Base-by-base conservation (phyloP, 768 basidiomycete species). In the Leccinum obscurum region DNA sequence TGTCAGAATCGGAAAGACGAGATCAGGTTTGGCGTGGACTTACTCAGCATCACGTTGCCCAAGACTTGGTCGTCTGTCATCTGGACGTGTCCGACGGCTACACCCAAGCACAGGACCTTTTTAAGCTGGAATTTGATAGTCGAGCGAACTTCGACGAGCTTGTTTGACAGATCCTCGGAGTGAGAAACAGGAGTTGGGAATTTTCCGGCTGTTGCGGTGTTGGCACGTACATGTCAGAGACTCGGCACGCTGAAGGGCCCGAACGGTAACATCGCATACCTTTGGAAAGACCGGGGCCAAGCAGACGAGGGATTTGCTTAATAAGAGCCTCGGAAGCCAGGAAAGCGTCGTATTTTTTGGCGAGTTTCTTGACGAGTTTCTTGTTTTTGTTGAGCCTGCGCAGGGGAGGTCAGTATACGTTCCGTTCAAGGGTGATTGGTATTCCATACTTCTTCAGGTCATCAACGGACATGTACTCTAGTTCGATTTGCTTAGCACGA, bases 121-220 rank as follows among this genome's bases (percentile, higher is more conserved):
- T 98, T 98, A 58, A 98, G 86, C 85, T 98, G 96, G 92, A 98
- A 98, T 82, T 98, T 99, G 87, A 99, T 98, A 66, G 96, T 98
- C 67, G 94, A 96, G 74, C 93, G 90, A 68, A 99, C 95, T 77
- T 99, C 97, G 66, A 79, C 86, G 74, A 97, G 81, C 82, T 98
- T 98, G 83, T 87, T 90, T 73, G 71, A 69, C 57, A 99, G 80
- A 78, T 98, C 96, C 73, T 99, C 97, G 32, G 83, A 74, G 76
- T 95, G 93, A 20, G 93, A 89, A 75, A 99, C 86, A 68, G 97
- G 95, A 58, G 96, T 98, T 54, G 95, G 96, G 90, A 98, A 98
- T 77, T 98, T 98, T 75, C 95, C 96, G 72, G 97, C 95, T 94
- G 52, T 34, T 28, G 59, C n/a, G 15, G 10, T 3, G 46, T 48